Evolutionary conservation across 2,329 filamentous ascomycete genomes (phyloP).

Genomic region (Ceratocystis smalleyi): DNA sequence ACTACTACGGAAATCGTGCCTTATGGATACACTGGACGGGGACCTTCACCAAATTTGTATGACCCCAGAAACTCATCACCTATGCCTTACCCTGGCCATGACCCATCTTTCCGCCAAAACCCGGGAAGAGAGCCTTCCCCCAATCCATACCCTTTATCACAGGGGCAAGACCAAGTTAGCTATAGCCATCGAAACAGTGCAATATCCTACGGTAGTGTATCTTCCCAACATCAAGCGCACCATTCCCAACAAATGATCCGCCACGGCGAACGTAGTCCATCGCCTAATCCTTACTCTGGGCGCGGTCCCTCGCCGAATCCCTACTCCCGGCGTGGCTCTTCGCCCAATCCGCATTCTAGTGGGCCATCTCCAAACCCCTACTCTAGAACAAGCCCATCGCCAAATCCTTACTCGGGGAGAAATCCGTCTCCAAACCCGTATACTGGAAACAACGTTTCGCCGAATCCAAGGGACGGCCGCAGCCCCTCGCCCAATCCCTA

Average conservation of each 20-base stretch:
- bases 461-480: constrained; percentile 22
- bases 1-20: constrained; percentile 16
- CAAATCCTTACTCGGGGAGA: constrained; percentile 2
- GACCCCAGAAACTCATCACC: not conserved
- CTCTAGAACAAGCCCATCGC: not conserved
- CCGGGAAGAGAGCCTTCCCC: not conserved
- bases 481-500: constrained; percentile 13
- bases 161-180: constrained; percentile 6
- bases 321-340: not conserved
- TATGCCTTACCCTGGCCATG: not conserved
- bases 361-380: constrained; percentile 2
- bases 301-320: not conserved
- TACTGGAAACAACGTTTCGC: constrained; percentile 17
- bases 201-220: constrained; percentile 4
- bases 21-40: constrained; percentile 14
- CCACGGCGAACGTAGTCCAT: constrained; percentile 10
- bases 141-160: constrained; percentile 6
- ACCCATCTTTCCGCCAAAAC: constrained; percentile 9
- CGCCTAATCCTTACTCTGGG: constrained; percentile 1
- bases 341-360: not conserved
- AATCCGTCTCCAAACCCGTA: constrained; percentile 20
- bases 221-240: not conserved
- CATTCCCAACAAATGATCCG: constrained; percentile 11
- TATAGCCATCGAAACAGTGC: constrained; percentile 9
- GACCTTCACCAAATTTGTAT: constrained; percentile 8